Percentiles rank a stretch among this genome's conserved stretches.
Evolutionary conservation across 2,329 filamentous ascomycete genomes (phyloP).

Genomic region (Arthrobotrys sphaeroides): DNA sequence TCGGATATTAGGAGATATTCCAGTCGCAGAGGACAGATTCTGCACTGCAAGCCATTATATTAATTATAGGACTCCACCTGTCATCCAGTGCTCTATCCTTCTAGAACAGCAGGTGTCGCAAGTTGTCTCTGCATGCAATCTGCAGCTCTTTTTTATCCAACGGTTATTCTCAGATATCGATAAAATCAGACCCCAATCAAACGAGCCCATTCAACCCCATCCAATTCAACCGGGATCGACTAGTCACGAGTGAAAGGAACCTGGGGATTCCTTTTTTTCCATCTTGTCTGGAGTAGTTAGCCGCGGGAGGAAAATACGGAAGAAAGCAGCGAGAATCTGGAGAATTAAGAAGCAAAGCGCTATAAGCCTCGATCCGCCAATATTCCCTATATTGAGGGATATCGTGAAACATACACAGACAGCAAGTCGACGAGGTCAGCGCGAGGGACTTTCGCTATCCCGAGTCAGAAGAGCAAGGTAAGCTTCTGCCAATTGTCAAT

Average conservation of each 20-base stretch:
- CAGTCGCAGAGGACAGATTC: constrained; percentile 2
- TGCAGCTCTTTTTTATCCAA: constrained; percentile 50
- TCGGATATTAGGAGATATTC: constrained; percentile 28
- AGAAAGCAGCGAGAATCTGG: constrained; percentile 39
- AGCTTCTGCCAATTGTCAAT: constrained; percentile 52
- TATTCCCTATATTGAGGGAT: constrained; percentile 35
- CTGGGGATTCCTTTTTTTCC: constrained; percentile 10
- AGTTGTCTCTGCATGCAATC: constrained; percentile 32
- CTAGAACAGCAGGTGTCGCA: constrained; percentile 36
- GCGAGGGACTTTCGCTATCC: constrained; percentile 52
- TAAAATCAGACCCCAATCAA: constrained; percentile 27
- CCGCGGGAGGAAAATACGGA: constrained; percentile 21
- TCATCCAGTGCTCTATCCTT: constrained; percentile 20
- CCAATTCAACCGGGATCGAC: constrained; percentile 53
- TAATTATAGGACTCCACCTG: constrained; percentile 27
- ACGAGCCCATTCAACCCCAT: neutral
- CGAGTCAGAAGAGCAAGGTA: constrained; percentile 38
- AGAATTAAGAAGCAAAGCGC: constrained; percentile 21
- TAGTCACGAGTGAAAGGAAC: constrained; percentile 36
- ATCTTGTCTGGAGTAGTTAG: constrained; percentile 43
- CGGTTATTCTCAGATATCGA: constrained; percentile 52
- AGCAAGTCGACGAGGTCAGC: constrained; percentile 12
- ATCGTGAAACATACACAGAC: constrained; percentile 49
- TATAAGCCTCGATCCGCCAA: neutral
- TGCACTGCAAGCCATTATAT: constrained; percentile 25